These are phyloP conservation scores for Thymus quinquecostatus DNA, from an alignment of 257 asterid species.

Conservation along the genomic window DNA sequence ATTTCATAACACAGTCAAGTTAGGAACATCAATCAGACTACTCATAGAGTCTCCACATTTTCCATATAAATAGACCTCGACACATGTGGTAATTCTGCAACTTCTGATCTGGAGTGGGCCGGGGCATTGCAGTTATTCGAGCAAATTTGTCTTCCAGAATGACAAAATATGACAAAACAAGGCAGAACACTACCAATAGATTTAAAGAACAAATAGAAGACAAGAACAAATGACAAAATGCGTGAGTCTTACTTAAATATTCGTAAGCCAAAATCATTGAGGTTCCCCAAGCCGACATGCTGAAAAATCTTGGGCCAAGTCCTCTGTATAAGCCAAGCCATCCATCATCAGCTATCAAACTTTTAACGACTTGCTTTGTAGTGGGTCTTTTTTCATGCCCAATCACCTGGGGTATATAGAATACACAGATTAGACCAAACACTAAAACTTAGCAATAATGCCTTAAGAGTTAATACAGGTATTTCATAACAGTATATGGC, in stretches of 20 bases:
- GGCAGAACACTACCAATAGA: slow-evolving; percentile 2
- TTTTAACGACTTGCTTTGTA: slow-evolving; percentile 72
- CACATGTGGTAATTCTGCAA: neutral
- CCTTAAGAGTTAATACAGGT: neutral
- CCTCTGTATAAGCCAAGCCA: slow-evolving; percentile 96
- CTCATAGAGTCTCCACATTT: neutral
- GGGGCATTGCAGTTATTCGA: neutral
- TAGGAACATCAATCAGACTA: neutral
- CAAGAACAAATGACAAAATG: neutral
- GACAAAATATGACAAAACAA: slow-evolving; percentile 5
- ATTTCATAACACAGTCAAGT: neutral
- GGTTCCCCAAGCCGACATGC: slow-evolving; percentile 99
- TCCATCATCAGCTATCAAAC: slow-evolving; percentile 86
- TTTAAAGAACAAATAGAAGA: slow-evolving; percentile 8
- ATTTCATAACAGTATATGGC: slow-evolving; percentile 4
- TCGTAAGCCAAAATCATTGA: slow-evolving; percentile 97
- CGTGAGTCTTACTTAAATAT: slow-evolving; percentile 69
- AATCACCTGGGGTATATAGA: slow-evolving; percentile 62
- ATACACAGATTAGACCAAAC: slow-evolving; percentile 17
- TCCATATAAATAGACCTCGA: neutral
- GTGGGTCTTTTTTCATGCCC: slow-evolving; percentile 74
- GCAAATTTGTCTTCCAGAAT: neutral
- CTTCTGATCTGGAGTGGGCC: neutral
- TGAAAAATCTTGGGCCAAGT: slow-evolving; percentile 94
- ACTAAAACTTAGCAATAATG: neutral